These are phyloP conservation scores for Tetraselmis chui DNA, from an alignment of 139 green algal genomes.

Conservation along the genomic window DNA sequence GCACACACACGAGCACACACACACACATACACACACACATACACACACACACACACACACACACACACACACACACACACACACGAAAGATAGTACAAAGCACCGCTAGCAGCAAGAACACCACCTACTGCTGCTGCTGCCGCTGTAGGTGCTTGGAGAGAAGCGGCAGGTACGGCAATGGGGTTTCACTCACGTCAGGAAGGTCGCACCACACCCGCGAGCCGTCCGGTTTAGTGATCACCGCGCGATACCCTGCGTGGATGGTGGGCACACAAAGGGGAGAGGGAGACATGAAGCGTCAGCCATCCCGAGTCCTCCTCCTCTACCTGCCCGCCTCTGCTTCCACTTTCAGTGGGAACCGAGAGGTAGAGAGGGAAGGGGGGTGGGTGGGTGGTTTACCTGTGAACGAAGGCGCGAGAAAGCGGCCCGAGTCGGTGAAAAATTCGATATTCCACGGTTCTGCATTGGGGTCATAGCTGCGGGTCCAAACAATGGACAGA, in stretches of 20 bases:
- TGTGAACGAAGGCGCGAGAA: conserved; percentile 33
- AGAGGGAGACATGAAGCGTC: background rate
- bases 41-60: too few species aligned
- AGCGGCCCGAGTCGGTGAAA: conserved; percentile 43
- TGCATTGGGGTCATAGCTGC: conserved; percentile 33
- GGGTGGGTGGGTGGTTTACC: conserved; percentile 12
- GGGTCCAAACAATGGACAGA: too few species aligned
- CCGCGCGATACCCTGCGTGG: conserved; percentile 50
- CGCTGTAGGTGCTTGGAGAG: too few species aligned
- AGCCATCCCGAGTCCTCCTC: too few species aligned
- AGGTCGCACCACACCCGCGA: conserved; percentile 32
- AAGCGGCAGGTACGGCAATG: too few species aligned
- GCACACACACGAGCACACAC: too few species aligned
- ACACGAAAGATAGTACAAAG: too few species aligned
- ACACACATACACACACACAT: too few species aligned
- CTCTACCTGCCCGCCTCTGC: too few species aligned
- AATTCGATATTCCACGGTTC: conserved; percentile 60
- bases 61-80: too few species aligned
- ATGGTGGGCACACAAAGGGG: conserved; percentile 22
- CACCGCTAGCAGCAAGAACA: too few species aligned
- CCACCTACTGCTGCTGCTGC: too few species aligned
- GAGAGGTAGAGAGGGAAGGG: background rate
- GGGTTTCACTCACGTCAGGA: conserved; percentile 17
- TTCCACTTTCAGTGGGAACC: background rate
- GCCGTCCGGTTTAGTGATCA: conserved; percentile 43